Base-by-base conservation (phyloP, 345 rosid genomes). In the Anacardium occidentale region DNA sequence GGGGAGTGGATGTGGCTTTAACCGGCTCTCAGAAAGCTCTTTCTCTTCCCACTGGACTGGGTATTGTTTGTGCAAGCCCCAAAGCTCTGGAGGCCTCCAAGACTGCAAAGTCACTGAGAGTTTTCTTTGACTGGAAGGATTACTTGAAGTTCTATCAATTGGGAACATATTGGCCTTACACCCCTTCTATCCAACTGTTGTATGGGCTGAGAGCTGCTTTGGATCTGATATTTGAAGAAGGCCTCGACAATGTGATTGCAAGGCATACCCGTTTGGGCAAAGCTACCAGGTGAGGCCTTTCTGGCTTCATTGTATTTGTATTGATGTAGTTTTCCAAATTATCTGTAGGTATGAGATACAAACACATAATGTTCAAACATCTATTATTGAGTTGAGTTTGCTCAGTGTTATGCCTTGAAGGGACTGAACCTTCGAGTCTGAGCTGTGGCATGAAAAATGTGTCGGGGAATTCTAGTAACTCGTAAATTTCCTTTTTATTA, bases 11-110 rank as follows among this genome's bases (percentile, higher is more conserved):
- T 34, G 98, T 95, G 59, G 98, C 99, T 69, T 80, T 95, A 77
- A 95, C 99, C 1, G 99, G 99, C 10, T 95, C 99, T 14, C 99
- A 95, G 78, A 95, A 95, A 82, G 99, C 99, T 48, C 94, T 95
- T 20, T 95, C 99, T 53, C 98, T 95, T 53, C 99, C 99, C 2
- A 95, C 99, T 50, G 99, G 99, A 0, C 83, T 95, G 63, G 98
- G 99, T 5, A 83, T 95, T 58, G 89, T 95, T 69, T 92, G 98
- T 63, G 98, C 98, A 24, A 91, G 99, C 85, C 94, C 98, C 40
- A 95, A 89, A 80, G 99, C 99, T 25, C 77, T 95, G 9, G 97
- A 92, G 83, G 99, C 99, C 34, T 80, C 97, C 44, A 90, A 91
- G 80, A 86, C 91, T 47, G 90, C 99, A n/a, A 95, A 85, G 70